phyloP scores from a whole-genome alignment of 2,329 filamentous ascomycete species.

The Colletotrichum tofieldiae region DNA sequence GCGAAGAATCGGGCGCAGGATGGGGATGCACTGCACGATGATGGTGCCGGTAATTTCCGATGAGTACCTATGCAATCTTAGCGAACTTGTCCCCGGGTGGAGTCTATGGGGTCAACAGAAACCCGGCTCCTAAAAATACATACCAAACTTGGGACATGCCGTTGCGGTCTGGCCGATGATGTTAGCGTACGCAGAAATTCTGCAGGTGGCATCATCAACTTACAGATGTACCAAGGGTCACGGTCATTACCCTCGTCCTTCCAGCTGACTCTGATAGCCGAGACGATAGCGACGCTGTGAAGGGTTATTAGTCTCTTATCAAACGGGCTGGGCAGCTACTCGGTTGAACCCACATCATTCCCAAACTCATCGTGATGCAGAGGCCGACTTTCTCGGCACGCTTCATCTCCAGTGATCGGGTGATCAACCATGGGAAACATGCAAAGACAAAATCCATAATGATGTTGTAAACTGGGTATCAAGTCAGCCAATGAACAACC shows the following conservation, averaged over 20 bases:
- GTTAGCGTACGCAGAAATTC: constrained; percentile 14
- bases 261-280: constrained; percentile 65
- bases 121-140: constrained; percentile 1
- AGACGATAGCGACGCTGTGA: constrained; percentile 61
- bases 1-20: constrained; percentile 63
- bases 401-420: constrained; percentile 51
- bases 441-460: constrained; percentile 54
- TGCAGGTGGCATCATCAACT: constrained; percentile 19
- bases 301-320: constrained; percentile 9
- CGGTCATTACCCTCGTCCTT: constrained; percentile 63
- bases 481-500: background rate
- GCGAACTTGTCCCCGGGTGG: background rate
- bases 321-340: background rate
- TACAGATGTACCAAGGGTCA: constrained; percentile 64
- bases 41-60: constrained; percentile 69
- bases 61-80: constrained; percentile 54
- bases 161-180: constrained; percentile 53
- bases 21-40: constrained; percentile 69
- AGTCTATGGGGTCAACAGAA: background rate
- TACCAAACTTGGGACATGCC: constrained; percentile 63
- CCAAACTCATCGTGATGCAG: constrained; percentile 47
- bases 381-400: constrained; percentile 51
- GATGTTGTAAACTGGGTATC: constrained; percentile 63
- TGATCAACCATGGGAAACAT: constrained; percentile 50
- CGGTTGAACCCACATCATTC: constrained; percentile 53